Evolutionary conservation across 805 yeast species (phyloP).

Genomic region (Candida maltosa): DNA sequence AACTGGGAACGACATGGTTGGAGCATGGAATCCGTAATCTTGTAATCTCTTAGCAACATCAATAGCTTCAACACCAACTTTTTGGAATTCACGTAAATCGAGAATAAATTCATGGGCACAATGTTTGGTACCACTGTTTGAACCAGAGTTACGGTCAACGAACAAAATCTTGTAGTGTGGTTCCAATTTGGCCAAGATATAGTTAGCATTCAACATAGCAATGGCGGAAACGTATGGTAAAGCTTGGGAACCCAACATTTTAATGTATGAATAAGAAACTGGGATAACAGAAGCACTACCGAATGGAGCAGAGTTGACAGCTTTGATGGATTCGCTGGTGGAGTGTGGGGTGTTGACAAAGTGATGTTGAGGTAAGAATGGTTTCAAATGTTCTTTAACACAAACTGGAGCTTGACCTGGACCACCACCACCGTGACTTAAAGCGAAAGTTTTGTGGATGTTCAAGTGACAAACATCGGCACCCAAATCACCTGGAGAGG

Average conservation of each 20-base stretch:
- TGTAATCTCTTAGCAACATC: conserved; percentile 96
- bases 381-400: conserved; percentile 75
- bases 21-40: conserved; percentile 98
- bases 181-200: conserved; percentile 79
- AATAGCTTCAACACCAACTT: conserved; percentile 83
- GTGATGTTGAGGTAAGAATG: conserved; percentile 79
- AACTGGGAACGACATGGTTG: conserved; percentile 98
- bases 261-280: conserved; percentile 91
- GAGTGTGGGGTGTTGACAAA: conserved; percentile 51
- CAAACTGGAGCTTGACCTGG: conserved; percentile 99
- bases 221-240: conserved; percentile 83
- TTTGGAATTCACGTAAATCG: conserved; percentile 82
- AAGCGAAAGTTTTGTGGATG: conserved; percentile 94
- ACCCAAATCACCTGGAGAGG: conserved; percentile 96
- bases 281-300: conserved; percentile 94
- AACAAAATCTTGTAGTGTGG: conserved; percentile 75
- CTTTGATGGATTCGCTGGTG: conserved; percentile 52
- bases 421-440: conserved; percentile 99
- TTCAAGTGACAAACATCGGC: conserved; percentile 98
- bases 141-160: conserved; percentile 43
- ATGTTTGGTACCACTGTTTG: conserved; percentile 49
- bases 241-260: conserved; percentile 84
- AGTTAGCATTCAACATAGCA: conserved; percentile 94
- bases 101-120: conserved; percentile 97
- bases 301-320: conserved; percentile 91